Evolutionary conservation across 768 basidiomycete species (phyloP).

Genomic region (Suillus placidus): DNA sequence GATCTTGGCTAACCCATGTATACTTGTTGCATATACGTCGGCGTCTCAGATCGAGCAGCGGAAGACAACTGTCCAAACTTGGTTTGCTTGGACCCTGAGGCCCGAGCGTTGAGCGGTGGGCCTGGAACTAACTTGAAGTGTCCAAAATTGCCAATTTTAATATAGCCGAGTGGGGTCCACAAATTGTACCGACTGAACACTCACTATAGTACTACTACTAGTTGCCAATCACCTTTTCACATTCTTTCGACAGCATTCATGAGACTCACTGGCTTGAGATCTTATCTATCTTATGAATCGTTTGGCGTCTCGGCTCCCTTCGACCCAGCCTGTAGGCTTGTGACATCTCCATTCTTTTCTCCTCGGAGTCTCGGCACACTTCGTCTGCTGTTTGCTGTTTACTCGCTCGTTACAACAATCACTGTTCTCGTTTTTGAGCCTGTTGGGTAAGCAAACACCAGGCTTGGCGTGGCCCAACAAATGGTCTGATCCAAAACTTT

Average conservation of each 20-base stretch:
- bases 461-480: background rate
- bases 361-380: slow-evolving; percentile 46
- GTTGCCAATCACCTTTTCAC: slow-evolving; percentile 5
- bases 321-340: slow-evolving; percentile 40
- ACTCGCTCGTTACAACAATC: slow-evolving; percentile 46
- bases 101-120: background rate
- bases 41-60: background rate
- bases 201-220: background rate
- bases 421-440: slow-evolving; percentile 31
- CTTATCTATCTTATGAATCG: slow-evolving; percentile 17
- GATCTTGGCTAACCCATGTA: background rate
- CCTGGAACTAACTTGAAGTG: background rate
- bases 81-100: background rate
- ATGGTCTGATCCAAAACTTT: background rate
- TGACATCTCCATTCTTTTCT: slow-evolving; percentile 45
- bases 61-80: background rate
- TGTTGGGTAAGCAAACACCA: slow-evolving; percentile 40
- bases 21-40: background rate
- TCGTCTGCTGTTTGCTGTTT: slow-evolving; percentile 53
- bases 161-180: background rate
- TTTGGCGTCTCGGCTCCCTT: slow-evolving; percentile 45
- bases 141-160: background rate
- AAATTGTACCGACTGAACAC: background rate
- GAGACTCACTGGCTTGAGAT: slow-evolving; percentile 8
- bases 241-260: slow-evolving; percentile 10